Percentiles rank a stretch among this genome's conserved stretches.
Conservation (phyloP, 208 protist species). For the Naegleria fowleri region DNA sequence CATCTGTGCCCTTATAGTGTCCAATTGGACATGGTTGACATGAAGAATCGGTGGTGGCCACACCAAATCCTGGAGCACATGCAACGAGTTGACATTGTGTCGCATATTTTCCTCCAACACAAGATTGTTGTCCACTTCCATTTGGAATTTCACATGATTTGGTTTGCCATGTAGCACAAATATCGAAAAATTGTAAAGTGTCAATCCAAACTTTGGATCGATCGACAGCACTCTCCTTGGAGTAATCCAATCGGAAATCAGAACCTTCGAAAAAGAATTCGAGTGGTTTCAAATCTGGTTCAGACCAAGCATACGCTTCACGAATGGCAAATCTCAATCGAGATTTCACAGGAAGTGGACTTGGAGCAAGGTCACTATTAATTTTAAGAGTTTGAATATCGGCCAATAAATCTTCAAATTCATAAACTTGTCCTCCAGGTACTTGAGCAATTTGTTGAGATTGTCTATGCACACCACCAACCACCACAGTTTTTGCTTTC, state of each 20-base stretch:
- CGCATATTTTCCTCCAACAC: neutral
- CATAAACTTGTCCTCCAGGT: neutral
- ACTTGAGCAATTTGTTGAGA: neutral
- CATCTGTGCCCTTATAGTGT: neutral
- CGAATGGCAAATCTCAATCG: constrained; percentile 4
- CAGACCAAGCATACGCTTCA: neutral
- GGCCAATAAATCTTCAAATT: neutral
- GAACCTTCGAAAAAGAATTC: constrained; percentile 5
- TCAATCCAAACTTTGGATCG: constrained; percentile 5
- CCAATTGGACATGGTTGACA: neutral
- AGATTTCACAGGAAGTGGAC: neutral
- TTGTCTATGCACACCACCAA: neutral
- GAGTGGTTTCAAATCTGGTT: neutral
- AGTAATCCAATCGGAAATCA: neutral
- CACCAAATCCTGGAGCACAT: neutral
- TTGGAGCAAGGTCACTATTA: neutral
- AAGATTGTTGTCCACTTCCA: neutral
- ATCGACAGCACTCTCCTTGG: constrained; percentile 4
- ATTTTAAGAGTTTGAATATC: neutral
- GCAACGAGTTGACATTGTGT: neutral
- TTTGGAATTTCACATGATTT: neutral
- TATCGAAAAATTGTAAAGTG: neutral
- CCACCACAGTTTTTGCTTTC: neutral
- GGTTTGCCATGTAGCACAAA: neutral
- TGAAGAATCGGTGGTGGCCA: neutral